Evolutionary conservation across 257 asterid genomes (phyloP).

Genomic region (Solanum neorickii): DNA sequence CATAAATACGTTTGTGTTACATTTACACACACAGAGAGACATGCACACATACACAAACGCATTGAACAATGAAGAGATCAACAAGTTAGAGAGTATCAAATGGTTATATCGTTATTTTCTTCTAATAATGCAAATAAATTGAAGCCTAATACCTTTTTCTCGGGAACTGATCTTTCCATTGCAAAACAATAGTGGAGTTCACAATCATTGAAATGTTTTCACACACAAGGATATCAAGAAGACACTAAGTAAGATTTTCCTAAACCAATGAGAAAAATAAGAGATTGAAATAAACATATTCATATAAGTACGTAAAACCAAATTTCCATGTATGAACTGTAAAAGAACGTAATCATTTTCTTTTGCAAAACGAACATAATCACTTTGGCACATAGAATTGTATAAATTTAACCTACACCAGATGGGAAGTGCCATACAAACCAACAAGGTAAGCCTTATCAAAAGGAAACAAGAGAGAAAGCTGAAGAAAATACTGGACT

Average conservation of each 20-base stretch:
- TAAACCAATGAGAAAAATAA: background rate
- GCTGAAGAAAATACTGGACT: background rate
- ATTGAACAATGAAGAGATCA: background rate
- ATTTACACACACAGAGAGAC: background rate
- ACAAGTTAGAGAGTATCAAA: background rate
- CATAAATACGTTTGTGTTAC: background rate
- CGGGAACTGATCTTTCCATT: background rate
- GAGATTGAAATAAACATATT: background rate
- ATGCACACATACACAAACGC: background rate
- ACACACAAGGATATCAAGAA: background rate
- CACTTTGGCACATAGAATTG: background rate
- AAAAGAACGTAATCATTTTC: background rate
- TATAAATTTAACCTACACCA: background rate
- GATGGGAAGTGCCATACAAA: background rate
- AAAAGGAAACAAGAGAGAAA: background rate
- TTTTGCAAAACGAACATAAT: background rate
- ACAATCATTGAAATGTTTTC: background rate
- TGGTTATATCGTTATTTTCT: background rate
- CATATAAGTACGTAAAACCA: background rate
- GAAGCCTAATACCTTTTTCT: background rate
- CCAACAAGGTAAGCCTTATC: background rate
- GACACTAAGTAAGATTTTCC: background rate
- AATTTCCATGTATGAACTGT: background rate
- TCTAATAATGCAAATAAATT: background rate
- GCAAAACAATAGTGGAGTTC: background rate